A percentile compares a stretch with the other conserved stretches of the same genome.
Evolutionary conservation across 164 flowering plant genomes (phyloP).

Genomic region (Saururus chinensis): DNA sequence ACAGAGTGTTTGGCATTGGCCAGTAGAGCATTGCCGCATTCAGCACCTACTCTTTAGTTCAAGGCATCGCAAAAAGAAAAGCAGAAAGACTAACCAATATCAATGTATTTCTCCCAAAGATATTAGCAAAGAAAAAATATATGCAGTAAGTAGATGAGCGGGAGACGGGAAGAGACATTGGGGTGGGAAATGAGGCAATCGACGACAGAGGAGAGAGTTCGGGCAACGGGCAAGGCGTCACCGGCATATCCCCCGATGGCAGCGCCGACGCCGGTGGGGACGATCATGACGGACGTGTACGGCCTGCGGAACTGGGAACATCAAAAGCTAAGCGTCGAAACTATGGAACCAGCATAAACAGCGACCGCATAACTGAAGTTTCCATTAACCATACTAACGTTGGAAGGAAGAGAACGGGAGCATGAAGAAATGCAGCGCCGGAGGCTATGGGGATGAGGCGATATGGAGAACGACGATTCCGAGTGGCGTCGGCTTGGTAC

Average conservation of each 20-base stretch:
- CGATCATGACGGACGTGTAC: constrained; percentile 80
- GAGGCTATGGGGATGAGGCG: neutral
- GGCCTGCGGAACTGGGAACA: constrained; percentile 37
- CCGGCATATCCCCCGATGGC: constrained; percentile 93
- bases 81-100: too few species aligned
- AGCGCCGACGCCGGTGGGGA: constrained; percentile 87
- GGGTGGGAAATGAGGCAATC: constrained; percentile 89
- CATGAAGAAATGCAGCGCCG: neutral
- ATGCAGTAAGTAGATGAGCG: too few species aligned
- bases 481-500: neutral
- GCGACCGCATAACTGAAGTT: neutral
- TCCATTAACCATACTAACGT: neutral
- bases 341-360: neutral
- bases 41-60: constrained; percentile 39
- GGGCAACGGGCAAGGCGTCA: constrained; percentile 80
- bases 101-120: neutral
- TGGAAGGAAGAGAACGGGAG: neutral
- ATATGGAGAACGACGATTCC: neutral
- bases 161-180: constrained; percentile 26
- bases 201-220: constrained; percentile 70
- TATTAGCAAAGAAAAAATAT: neutral
- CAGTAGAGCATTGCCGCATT: constrained; percentile 92
- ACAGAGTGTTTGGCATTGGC: constrained; percentile 73
- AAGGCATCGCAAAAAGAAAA: neutral
- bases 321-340: neutral